A percentile compares a stretch with the other conserved stretches of the same genome.
phyloP scores from a whole-genome alignment of 257 asterid genomes.

The Nicotiana undulata region DNA sequence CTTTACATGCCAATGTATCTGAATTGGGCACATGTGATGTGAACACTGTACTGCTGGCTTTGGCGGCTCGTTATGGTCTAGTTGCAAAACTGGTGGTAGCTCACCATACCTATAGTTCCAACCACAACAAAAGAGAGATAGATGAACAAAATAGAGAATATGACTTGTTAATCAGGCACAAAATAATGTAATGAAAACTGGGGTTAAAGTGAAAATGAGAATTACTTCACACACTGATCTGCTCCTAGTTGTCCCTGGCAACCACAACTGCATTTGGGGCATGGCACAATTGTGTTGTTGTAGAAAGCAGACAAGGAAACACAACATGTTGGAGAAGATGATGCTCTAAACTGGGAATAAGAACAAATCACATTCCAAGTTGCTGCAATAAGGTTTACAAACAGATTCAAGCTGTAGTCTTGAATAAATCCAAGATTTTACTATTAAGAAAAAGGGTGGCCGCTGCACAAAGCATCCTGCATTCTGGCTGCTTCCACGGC shows the following conservation, averaged over 20 bases:
- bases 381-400: constrained; percentile 30
- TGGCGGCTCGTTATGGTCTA: constrained; percentile 29
- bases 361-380: constrained; percentile 73
- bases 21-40: constrained; percentile 68
- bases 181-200: not conserved
- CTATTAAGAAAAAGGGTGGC: no score
- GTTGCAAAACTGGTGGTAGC: constrained; percentile 35
- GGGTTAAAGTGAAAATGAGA: not conserved
- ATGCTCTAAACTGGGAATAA: constrained; percentile 61
- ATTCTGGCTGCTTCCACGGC: no score
- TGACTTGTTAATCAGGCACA: not conserved
- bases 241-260: constrained; percentile 36
- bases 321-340: constrained; percentile 60
- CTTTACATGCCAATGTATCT: constrained; percentile 77
- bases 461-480: no score
- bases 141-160: not conserved
- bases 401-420: not conserved
- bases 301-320: constrained; percentile 83
- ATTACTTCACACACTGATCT: constrained; percentile 45
- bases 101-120: constrained; percentile 32
- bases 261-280: constrained; percentile 72
- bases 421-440: not conserved
- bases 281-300: constrained; percentile 40
- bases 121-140: not conserved
- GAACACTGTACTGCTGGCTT: constrained; percentile 46